Evolutionary conservation across 805 yeast genomes (phyloP), one percentile per base, ranked within the genome.

Genomic region (Saturnispora sekii): DNA sequence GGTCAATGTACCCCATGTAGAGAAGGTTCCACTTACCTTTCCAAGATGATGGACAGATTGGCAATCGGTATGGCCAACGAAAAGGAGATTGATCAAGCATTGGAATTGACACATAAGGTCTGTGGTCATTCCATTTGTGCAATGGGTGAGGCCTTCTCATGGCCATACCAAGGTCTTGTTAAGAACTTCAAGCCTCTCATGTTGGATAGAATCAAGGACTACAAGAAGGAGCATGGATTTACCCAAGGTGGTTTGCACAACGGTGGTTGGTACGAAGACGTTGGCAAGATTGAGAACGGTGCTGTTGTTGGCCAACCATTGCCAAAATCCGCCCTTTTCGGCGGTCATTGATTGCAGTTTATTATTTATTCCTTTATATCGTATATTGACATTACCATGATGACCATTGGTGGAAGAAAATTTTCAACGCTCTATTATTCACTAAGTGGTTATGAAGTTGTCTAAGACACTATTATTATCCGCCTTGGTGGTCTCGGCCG

Each of bases 1-100:
- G 95, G 95, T 48, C 95, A 86, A 69, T 86, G 95, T 70, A 86
- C 95, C 4, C 95, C 95, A 48, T 86, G 95, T 68, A 79, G 96
- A 63, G 95, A 86, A 68, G 96, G 96, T 47, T 85, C 95, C 37
- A 81, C 94, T 16, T 86, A 90, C 83, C 69, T 86, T 55, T 70
- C 73, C 48, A 82, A 77, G 66, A 80, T 84, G 77, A 86, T 86
- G 95, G 82, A 81, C 61, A 76, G 95, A 60, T 76, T 86, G 63
- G 76, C 69, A 50, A 65, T 66, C 48, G 95, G 95, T 41, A 93
- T 84, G 69, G 95, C 93, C 39, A 72, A 74, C 49, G 80, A 74
- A 58, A 76, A 76, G 53, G 95, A 86, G 65, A 86, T 86, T 56
- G 95, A 86, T 60, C 78, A 77, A 84, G 78, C 87, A 48, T 73